A percentile compares a stretch with the other conserved stretches of the same genome.
Conservation (phyloP, 2,329 filamentous ascomycete genomes). For the Xylaria sp. region DNA sequence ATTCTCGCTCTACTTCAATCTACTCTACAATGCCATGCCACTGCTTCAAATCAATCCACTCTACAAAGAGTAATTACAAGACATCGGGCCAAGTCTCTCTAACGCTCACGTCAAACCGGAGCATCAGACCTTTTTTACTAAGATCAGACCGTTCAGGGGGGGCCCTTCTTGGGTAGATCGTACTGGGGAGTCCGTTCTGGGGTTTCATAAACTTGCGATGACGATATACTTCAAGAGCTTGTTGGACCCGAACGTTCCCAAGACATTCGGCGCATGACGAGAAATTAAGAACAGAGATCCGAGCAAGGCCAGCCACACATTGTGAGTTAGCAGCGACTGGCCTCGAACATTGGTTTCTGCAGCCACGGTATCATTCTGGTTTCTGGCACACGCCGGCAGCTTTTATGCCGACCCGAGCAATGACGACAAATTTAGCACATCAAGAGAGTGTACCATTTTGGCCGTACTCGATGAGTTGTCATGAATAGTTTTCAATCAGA, state of each 20-base stretch:
- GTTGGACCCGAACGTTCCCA: constrained; percentile 36
- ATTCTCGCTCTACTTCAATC: too few species aligned
- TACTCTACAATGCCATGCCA: background rate
- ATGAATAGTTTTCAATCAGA: constrained; percentile 61
- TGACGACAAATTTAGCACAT: constrained; percentile 36
- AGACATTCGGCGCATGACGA: constrained; percentile 40
- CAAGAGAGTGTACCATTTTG: constrained; percentile 30
- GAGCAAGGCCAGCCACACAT: constrained; percentile 45
- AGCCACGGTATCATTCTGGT: constrained; percentile 19
- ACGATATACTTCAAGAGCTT: constrained; percentile 35
- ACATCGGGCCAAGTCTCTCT: background rate
- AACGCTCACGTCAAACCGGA: background rate
- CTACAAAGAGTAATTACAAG: background rate
- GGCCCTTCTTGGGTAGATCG: too few species aligned
- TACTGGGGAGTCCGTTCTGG: too few species aligned
- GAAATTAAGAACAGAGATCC: constrained; percentile 57
- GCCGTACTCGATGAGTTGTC: constrained; percentile 36
- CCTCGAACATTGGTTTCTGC: constrained; percentile 16
- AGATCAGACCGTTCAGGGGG: background rate
- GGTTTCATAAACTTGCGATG: constrained; percentile 34
- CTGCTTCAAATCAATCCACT: background rate
- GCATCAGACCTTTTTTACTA: background rate
- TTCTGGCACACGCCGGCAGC: constrained; percentile 20
- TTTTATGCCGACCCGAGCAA: constrained; percentile 33
- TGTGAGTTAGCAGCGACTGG: constrained; percentile 17